These are phyloP conservation scores for Sporopachydermia cereana DNA, from an alignment of 1,139 yeast genomes.

Conservation along the genomic window DNA sequence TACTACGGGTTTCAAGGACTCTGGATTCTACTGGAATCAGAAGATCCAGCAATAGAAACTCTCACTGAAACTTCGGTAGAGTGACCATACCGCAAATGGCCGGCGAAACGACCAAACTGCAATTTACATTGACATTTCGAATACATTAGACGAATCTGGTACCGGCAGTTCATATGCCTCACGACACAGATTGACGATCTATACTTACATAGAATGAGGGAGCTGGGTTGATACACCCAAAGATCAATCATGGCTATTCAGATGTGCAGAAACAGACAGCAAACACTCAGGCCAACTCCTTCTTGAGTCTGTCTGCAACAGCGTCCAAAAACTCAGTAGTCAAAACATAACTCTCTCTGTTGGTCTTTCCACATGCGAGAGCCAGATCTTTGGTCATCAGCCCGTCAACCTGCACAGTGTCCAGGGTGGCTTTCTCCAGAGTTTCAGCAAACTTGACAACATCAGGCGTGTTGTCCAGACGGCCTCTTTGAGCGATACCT, in stretches of 20 bases:
- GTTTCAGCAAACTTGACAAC: constrained; percentile 56
- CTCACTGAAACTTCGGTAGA: background rate
- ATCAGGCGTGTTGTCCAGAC: constrained; percentile 57
- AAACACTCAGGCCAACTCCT: background rate
- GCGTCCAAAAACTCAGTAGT: constrained; percentile 69
- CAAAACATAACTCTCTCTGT: constrained; percentile 55
- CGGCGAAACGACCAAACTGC: too few relatives aligned
- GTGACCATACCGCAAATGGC: too few relatives aligned
- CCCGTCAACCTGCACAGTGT: constrained; percentile 62
- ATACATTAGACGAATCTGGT: too few relatives aligned
- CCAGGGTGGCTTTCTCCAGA: constrained; percentile 57
- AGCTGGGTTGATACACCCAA: too few relatives aligned
- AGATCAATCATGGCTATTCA: too few relatives aligned
- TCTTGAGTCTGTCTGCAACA: constrained; percentile 41
- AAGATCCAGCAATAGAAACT: background rate
- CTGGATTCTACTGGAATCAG: background rate
- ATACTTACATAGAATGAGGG: too few relatives aligned
- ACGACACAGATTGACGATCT: too few relatives aligned
- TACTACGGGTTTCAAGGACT: constrained; percentile 1
- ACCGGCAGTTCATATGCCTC: too few relatives aligned
- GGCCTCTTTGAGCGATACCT: constrained; percentile 74
- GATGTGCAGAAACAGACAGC: too few relatives aligned
- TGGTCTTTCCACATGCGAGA: constrained; percentile 56
- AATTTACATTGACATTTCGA: too few relatives aligned
- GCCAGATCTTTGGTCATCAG: constrained; percentile 81